These are phyloP conservation scores for Meyerozyma smithsonii DNA, from an alignment of 1,139 yeast genomes.

Conservation along the genomic window DNA sequence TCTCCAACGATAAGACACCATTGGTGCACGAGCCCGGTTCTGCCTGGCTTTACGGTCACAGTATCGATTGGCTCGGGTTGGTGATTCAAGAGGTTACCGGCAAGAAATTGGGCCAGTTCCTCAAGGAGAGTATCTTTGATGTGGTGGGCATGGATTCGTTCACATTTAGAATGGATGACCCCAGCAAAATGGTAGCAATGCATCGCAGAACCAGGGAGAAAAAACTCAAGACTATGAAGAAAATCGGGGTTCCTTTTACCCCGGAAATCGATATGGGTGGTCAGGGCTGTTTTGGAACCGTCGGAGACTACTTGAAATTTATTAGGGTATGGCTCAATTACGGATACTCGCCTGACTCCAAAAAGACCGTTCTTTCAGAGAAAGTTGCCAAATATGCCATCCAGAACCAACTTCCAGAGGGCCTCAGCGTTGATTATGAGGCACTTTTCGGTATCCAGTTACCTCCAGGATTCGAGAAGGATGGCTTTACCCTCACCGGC, in stretches of 20 bases:
- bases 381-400: conserved; percentile 30
- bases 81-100: conserved; percentile 43
- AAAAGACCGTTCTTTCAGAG: conserved; percentile 25
- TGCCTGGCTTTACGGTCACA: conserved; percentile 47
- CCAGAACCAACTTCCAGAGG: conserved; percentile 29
- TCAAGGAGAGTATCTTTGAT: conserved; percentile 34
- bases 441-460: conserved; percentile 1
- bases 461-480: conserved; percentile 11
- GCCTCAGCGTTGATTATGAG: neutral
- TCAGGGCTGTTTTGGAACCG: conserved; percentile 43
- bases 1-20: conserved; percentile 32
- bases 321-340: conserved; percentile 43
- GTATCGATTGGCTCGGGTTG: conserved; percentile 51
- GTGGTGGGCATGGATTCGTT: conserved; percentile 41
- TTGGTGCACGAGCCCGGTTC: conserved; percentile 51
- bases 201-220: conserved; percentile 20
- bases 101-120: conserved; percentile 35
- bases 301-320: conserved; percentile 39
- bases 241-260: conserved; percentile 17
- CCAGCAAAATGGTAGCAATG: conserved; percentile 21
- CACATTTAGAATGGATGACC: conserved; percentile 30
- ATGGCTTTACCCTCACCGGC: conserved; percentile 15
- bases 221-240: conserved; percentile 12
- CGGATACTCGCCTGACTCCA: conserved; percentile 39
- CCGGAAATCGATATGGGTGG: conserved; percentile 45